Conservation (phyloP, 208 protist genomes). For the Trypanosoma mega region DNA sequence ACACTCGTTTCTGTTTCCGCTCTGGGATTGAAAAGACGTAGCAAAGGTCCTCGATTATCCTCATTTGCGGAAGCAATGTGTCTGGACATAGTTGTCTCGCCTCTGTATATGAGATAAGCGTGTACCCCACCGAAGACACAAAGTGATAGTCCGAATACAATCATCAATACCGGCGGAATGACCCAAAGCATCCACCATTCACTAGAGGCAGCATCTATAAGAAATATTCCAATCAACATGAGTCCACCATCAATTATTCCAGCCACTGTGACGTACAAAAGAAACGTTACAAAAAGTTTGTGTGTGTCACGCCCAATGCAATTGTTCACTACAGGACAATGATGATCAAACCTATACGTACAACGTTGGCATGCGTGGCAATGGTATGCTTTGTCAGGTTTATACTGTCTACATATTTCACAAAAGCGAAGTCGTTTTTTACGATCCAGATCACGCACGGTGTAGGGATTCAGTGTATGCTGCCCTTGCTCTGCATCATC, state of each 20-base stretch:
- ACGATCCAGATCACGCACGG: slow-evolving; percentile 34
- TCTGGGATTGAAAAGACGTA: background rate
- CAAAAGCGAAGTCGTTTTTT: slow-evolving; percentile 60
- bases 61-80: slow-evolving; percentile 25
- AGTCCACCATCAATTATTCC: slow-evolving; percentile 22
- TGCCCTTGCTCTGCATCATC: background rate
- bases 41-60: background rate
- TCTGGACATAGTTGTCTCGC: slow-evolving; percentile 48
- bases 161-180: slow-evolving; percentile 23
- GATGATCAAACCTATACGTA: slow-evolving; percentile 87
- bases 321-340: slow-evolving; percentile 92
- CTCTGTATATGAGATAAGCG: slow-evolving; percentile 27
- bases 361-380: slow-evolving; percentile 79
- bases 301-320: slow-evolving; percentile 90
- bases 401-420: slow-evolving; percentile 56
- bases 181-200: slow-evolving; percentile 31
- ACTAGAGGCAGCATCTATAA: slow-evolving; percentile 26
- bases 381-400: slow-evolving; percentile 83
- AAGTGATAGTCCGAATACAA: slow-evolving; percentile 26
- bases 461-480: slow-evolving; percentile 33
- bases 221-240: slow-evolving; percentile 40
- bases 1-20: background rate
- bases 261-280: slow-evolving; percentile 53
- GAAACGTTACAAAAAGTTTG: slow-evolving; percentile 79
- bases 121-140: slow-evolving; percentile 40